Evolutionary conservation across 2,329 filamentous ascomycete species (phyloP).

Genomic region (Talaromyces sp.): DNA sequence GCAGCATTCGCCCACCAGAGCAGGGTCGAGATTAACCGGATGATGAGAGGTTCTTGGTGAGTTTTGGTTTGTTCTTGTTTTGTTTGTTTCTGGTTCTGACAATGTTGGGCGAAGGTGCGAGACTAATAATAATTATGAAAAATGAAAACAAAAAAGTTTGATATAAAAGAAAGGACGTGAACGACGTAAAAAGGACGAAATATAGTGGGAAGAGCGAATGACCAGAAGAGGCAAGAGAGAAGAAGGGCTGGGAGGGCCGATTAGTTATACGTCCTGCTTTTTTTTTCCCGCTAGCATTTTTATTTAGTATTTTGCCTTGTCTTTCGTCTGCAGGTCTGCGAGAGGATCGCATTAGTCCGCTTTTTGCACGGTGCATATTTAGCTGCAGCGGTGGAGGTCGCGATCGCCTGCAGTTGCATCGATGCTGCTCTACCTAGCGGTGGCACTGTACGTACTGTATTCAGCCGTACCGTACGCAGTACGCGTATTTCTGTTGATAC

Average conservation of each 20-base stretch:
- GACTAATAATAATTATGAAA: slow-evolving; percentile 11
- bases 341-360: not conserved
- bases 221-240: slow-evolving; percentile 13
- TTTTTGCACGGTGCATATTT: slow-evolving; percentile 4
- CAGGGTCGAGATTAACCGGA: slow-evolving; percentile 3
- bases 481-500: not conserved
- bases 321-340: not conserved
- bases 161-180: slow-evolving; percentile 15
- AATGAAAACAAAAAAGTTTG: slow-evolving; percentile 13
- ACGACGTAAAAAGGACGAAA: slow-evolving; percentile 18
- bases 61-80: not conserved
- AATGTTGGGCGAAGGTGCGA: slow-evolving; percentile 31
- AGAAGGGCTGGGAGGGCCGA: not conserved
- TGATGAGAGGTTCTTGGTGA: too few relatives aligned
- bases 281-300: not conserved
- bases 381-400: slow-evolving; percentile 8
- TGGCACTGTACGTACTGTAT: not conserved
- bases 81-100: slow-evolving; percentile 3
- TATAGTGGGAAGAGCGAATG: slow-evolving; percentile 12
- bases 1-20: slow-evolving; percentile 37
- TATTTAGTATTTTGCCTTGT: not conserved
- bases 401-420: slow-evolving; percentile 12
- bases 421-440: not conserved
- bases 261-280: not conserved
- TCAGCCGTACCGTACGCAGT: not conserved